Evolutionary conservation across 2,329 filamentous ascomycete genomes (phyloP).

Genomic region (Cercospora zeina): DNA sequence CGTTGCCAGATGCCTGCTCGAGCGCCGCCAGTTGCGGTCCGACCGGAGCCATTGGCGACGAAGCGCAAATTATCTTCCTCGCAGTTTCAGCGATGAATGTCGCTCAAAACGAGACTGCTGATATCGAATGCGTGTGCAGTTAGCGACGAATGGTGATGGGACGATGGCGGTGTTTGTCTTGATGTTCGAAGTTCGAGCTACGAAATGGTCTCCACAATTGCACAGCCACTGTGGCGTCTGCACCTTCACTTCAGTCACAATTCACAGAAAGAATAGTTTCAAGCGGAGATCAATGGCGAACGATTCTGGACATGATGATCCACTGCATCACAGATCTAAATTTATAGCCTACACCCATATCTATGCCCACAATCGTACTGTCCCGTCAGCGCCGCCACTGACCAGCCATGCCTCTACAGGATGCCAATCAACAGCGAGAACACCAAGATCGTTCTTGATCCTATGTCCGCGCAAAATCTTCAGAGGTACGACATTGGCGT

Average conservation of each 20-base stretch:
- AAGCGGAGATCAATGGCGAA: not conserved
- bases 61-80: not conserved
- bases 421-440: slow-evolving; percentile 96
- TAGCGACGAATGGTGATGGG: not conserved
- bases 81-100: not conserved
- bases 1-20: slow-evolving; percentile 18
- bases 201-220: not conserved
- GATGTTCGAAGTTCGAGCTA: not conserved
- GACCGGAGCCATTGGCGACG: slow-evolving; percentile 13
- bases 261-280: not conserved
- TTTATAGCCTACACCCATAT: not conserved
- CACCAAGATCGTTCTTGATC: slow-evolving; percentile 80
- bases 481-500: slow-evolving; percentile 91
- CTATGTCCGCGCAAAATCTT: slow-evolving; percentile 92
- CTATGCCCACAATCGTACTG: slow-evolving; percentile 76
- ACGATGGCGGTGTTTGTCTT: not conserved
- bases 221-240: slow-evolving; percentile 7
- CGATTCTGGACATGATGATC: not conserved
- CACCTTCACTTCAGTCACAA: not conserved
- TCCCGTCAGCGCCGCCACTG: slow-evolving; percentile 91
- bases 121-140: not conserved
- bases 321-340: not conserved
- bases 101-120: not conserved
- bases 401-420: slow-evolving; percentile 90
- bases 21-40: slow-evolving; percentile 20